Evolutionary conservation across 2,329 filamentous ascomycete species (phyloP).

Genomic region (Exophiala viscosa): DNA sequence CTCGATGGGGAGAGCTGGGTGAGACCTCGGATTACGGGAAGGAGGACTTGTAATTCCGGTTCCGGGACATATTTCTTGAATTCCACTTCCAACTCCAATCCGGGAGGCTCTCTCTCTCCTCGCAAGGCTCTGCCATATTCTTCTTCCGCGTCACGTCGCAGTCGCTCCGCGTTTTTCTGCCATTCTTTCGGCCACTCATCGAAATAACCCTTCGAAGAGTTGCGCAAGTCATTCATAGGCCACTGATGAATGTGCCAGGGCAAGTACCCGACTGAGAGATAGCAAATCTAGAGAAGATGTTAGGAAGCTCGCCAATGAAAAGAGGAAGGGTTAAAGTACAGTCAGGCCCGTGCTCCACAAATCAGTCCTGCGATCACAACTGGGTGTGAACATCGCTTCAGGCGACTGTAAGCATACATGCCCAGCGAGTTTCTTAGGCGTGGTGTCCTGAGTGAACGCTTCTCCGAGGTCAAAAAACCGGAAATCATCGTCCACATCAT

Average conservation of each 20-base stretch:
- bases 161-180: slow-evolving; percentile 6
- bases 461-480: slow-evolving; percentile 30
- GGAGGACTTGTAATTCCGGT: background rate
- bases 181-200: slow-evolving; percentile 10
- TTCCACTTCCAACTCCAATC: background rate
- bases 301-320: slow-evolving; percentile 1
- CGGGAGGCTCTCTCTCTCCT: background rate
- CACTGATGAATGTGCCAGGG: slow-evolving; percentile 3
- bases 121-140: background rate
- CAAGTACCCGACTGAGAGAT: slow-evolving; percentile 10
- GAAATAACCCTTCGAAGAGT: slow-evolving; percentile 10
- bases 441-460: slow-evolving; percentile 15
- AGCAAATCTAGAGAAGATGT: slow-evolving; percentile 14
- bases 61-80: background rate
- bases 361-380: slow-evolving; percentile 28
- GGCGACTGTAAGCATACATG: slow-evolving; percentile 24
- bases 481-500: slow-evolving; percentile 30
- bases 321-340: slow-evolving; percentile 4
- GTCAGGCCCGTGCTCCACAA: slow-evolving; percentile 27
- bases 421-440: slow-evolving; percentile 23
- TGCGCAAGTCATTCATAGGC: slow-evolving; percentile 8
- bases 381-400: slow-evolving; percentile 29
- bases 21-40: slow-evolving; percentile 1
- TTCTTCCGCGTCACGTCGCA: background rate
- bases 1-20: slow-evolving; percentile 1